These are phyloP conservation scores for Microsporum canis DNA, from an alignment of 2,329 filamentous ascomycete genomes.

Conservation along the genomic window DNA sequence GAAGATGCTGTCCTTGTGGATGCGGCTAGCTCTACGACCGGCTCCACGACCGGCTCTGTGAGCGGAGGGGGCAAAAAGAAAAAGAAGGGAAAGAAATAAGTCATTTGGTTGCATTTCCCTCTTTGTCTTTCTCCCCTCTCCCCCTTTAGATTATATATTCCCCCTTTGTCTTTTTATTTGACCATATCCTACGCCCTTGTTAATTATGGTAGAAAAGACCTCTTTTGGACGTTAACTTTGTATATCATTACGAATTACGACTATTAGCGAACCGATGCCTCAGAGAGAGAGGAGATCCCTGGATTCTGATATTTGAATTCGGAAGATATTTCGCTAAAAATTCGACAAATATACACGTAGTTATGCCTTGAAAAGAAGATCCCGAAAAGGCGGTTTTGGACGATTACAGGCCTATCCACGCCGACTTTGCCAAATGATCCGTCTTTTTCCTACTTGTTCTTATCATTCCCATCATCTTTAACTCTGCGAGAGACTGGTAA, in stretches of 20 bases:
- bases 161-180: neutral
- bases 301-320: neutral
- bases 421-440: conserved; percentile 78
- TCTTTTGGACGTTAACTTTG: neutral
- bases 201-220: neutral
- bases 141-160: neutral
- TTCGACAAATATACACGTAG: too few species aligned
- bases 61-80: conserved; percentile 33
- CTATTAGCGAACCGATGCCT: neutral
- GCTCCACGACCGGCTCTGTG: conserved; percentile 18
- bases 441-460: conserved; percentile 84
- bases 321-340: too few species aligned
- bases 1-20: conserved; percentile 74
- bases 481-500: conserved; percentile 72
- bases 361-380: too few species aligned
- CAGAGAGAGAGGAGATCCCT: neutral
- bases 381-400: too few species aligned
- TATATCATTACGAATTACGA: conserved; percentile 2
- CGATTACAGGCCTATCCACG: conserved; percentile 53
- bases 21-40: conserved; percentile 36
- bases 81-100: conserved; percentile 38
- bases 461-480: conserved; percentile 75
- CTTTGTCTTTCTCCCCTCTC: neutral
- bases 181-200: neutral
- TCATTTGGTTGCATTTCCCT: neutral